Percentiles rank a stretch among this genome's conserved stretches.
Conservation (phyloP, 768 basidiomycete species). For the Lentinula aciculospora region DNA sequence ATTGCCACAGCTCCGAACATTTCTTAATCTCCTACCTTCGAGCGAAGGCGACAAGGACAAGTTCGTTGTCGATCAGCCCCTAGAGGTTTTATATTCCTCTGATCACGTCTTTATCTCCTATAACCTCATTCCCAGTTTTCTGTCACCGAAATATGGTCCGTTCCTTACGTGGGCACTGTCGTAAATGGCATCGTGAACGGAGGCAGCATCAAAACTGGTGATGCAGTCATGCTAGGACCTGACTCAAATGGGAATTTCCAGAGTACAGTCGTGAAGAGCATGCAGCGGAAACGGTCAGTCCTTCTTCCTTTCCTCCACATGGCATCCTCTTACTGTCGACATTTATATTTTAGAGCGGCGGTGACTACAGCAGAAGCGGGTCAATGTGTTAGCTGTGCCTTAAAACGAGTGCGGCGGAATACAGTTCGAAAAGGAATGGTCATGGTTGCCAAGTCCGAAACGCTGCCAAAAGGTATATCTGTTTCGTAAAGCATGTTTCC, state of each 20-base stretch:
- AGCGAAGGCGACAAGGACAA: slow-evolving; percentile 81
- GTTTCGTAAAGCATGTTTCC: not conserved
- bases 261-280: slow-evolving; percentile 76
- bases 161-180: slow-evolving; percentile 81
- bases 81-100: slow-evolving; percentile 49
- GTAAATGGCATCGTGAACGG: slow-evolving; percentile 81
- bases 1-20: slow-evolving; percentile 64
- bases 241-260: slow-evolving; percentile 90
- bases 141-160: slow-evolving; percentile 83
- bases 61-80: slow-evolving; percentile 71
- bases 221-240: slow-evolving; percentile 81
- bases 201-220: slow-evolving; percentile 72
- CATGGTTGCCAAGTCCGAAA: slow-evolving; percentile 74
- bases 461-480: slow-evolving; percentile 63
- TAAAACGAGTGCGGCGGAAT: slow-evolving; percentile 81
- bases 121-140: slow-evolving; percentile 49
- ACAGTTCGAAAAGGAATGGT: slow-evolving; percentile 95
- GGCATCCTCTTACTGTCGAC: not conserved
- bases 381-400: slow-evolving; percentile 88
- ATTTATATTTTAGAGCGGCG: slow-evolving; percentile 50
- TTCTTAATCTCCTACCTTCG: slow-evolving; percentile 86
- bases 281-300: slow-evolving; percentile 83
- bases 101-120: slow-evolving; percentile 44
- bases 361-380: slow-evolving; percentile 89
- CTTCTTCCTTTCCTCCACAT: not conserved